A percentile compares a stretch with the other conserved stretches of the same genome.
phyloP scores from a whole-genome alignment of 352 stramenopile genomes.

The Aphanomyces astaci region DNA sequence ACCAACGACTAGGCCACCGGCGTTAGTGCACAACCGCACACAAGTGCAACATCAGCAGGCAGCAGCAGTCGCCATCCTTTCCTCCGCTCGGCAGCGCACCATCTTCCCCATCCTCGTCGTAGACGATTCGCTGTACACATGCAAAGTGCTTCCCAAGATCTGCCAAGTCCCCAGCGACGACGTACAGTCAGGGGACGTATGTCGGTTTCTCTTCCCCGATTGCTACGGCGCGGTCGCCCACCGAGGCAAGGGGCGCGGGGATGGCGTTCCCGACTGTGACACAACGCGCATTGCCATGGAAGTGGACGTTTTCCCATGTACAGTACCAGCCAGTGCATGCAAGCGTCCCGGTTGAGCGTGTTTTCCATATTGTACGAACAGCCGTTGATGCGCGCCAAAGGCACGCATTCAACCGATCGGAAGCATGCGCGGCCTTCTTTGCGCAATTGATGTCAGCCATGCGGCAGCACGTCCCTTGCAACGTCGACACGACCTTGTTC shows the following conservation, averaged over 20 bases:
- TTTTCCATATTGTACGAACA: constrained; percentile 7
- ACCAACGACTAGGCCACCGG: too few relatives aligned
- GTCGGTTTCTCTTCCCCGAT: neutral
- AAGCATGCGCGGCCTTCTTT: neutral
- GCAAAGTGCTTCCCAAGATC: constrained; percentile 7
- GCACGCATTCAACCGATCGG: neutral
- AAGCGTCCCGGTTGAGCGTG: neutral
- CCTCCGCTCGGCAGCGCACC: neutral
- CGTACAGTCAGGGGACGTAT: neutral
- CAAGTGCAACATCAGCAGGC: neutral
- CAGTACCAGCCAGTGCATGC: neutral
- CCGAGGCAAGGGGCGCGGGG: neutral
- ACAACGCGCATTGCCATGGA: neutral
- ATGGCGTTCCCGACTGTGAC: neutral
- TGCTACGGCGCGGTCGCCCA: neutral
- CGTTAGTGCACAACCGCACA: neutral
- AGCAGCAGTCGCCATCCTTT: neutral
- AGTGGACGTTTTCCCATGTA: neutral
- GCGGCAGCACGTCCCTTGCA: neutral
- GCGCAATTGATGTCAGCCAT: neutral
- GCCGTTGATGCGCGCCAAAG: neutral
- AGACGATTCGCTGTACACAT: neutral
- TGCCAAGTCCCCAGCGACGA: neutral
- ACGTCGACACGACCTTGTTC: neutral
- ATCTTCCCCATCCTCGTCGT: neutral